These are phyloP conservation scores for Aspergillus biplanus DNA, from an alignment of 495 filamentous ascomycete genomes.

Conservation along the genomic window DNA sequence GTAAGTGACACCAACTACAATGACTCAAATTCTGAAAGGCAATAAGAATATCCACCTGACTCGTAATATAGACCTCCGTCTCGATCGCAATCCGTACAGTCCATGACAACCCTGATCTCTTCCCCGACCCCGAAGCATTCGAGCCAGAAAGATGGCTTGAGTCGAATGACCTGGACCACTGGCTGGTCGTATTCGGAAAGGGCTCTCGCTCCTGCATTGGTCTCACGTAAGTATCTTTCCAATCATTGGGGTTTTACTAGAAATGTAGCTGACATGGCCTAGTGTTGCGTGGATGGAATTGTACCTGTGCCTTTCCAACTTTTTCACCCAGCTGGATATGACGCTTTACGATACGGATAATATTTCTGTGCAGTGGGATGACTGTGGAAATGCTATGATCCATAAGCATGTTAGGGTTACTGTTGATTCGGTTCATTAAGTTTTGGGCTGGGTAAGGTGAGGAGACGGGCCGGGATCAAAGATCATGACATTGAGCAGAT, in stretches of 20 bases:
- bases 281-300: conserved; percentile 4
- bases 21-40: background rate
- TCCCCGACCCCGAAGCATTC: background rate
- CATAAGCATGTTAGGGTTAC: background rate
- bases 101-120: background rate
- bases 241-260: background rate
- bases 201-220: background rate
- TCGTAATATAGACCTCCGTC: background rate
- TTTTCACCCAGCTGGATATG: background rate
- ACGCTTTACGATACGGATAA: background rate
- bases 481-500: background rate
- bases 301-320: conserved; percentile 2
- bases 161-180: conserved; percentile 1
- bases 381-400: conserved; percentile 1
- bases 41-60: background rate
- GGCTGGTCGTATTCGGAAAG: conserved; percentile 1
- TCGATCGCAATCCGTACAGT: background rate
- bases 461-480: background rate
- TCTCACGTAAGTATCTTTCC: background rate
- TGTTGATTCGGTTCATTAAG: background rate
- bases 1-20: background rate
- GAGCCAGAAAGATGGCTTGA: background rate
- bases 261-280: background rate
- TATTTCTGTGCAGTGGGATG: background rate
- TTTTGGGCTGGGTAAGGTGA: background rate